Evolutionary conservation across 257 asterid species (phyloP).

Genomic region (Solanum habrochaites): DNA sequence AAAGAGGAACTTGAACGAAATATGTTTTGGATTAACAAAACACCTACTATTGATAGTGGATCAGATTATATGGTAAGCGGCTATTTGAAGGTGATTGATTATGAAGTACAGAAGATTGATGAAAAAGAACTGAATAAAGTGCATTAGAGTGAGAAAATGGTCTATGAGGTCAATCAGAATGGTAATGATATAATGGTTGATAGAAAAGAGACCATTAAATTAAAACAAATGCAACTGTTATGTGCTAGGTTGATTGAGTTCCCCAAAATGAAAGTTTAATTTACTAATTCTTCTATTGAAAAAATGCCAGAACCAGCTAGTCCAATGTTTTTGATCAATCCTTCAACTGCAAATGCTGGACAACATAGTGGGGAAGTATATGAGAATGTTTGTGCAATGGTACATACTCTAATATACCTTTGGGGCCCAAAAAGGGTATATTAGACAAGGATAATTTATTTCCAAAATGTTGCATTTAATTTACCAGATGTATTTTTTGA

Average conservation of each 20-base stretch:
- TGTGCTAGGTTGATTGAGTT: slow-evolving; percentile 3
- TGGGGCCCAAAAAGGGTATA: background rate
- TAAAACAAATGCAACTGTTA: no score
- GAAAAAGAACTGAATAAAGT: no score
- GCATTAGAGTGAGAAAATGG: no score
- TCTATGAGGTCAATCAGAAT: no score
- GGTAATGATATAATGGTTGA: no score
- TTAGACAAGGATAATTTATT: background rate
- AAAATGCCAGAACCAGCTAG: slow-evolving; percentile 42
- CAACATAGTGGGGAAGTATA: slow-evolving; percentile 33
- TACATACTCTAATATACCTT: slow-evolving; percentile 1
- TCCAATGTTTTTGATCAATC: slow-evolving; percentile 25
- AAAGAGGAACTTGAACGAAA: no score
- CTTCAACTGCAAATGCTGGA: slow-evolving; percentile 31
- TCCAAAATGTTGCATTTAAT: no score
- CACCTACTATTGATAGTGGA: slow-evolving; percentile 11
- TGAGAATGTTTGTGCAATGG: slow-evolving; percentile 27
- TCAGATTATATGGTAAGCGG: slow-evolving; percentile 8
- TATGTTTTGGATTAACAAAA: slow-evolving; percentile 9
- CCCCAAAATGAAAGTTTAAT: slow-evolving; percentile 6
- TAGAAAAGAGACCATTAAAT: no score
- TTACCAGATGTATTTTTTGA: no score
- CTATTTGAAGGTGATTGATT: slow-evolving; percentile 1
- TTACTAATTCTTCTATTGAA: slow-evolving; percentile 12
- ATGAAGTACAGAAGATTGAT: background rate